Base-by-base conservation (phyloP, 2,329 filamentous ascomycete genomes). In the Aspergillus sp. region DNA sequence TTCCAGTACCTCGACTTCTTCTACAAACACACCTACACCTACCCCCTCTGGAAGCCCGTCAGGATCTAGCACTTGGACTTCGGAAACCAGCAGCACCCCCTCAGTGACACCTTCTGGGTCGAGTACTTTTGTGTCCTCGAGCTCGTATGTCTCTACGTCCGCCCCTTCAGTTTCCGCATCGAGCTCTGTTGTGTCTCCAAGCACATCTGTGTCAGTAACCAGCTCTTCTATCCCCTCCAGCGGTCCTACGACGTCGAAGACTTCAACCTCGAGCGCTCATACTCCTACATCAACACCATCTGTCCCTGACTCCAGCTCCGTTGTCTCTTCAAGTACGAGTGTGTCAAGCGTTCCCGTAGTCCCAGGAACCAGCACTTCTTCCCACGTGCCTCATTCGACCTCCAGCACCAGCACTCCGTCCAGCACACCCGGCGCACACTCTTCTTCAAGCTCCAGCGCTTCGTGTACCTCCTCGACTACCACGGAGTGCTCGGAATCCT, bases 231-330 rank as follows among this genome's bases (percentile, higher is more conserved):
- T 47, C 6, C 7, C 35, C 25, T 51, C 48, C 6, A 53, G 40
- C 25, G 12, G 15, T 3, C 46, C 52, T 9, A 19, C 53, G 2
- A 14, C 33, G 23, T 33, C 46, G n/a, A 55, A 37, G 43, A 11
- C 21, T 45, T 23, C 35, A 14, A n/a, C 39, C 15, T 8, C 15
- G 7, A 41, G 39, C 17, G 1, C 17, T 5, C 23, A 25, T 14
- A n/a, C 39, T 19, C 11, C 15, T 23, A 21, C 43, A 23, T 45
- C 43, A 25, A 47, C 25, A 15, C 17, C 27, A n/a, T 15, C 45
- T 4, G 45, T 33, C 33, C 12, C 46, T 12, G 46, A 19, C 1
- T 60, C 64, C 6, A 62, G 46, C 54, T 52, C 61, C 8, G 14
- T 44, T 49, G 23, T n/a, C 27, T 17, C 45, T 5, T 49, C 56